These are phyloP conservation scores for Pythium plurisporium DNA, from an alignment of 352 stramenopile species.

Conservation along the genomic window DNA sequence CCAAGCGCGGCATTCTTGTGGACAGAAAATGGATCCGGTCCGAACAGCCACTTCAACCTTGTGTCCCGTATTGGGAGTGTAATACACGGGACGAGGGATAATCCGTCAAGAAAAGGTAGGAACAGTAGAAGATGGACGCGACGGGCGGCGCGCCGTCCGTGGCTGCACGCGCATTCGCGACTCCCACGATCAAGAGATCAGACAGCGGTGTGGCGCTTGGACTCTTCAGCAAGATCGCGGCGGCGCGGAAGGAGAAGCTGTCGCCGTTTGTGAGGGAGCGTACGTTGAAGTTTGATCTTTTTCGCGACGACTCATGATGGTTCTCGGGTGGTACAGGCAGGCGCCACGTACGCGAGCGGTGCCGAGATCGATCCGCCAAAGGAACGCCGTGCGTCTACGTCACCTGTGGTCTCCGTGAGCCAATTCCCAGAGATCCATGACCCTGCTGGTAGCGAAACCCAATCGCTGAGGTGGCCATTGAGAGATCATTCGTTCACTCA, in stretches of 20 bases:
- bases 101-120: too few species aligned
- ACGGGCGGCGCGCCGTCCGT: background rate
- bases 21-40: too few species aligned
- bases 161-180: slow-evolving; percentile 4
- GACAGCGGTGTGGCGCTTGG: slow-evolving; percentile 52
- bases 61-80: background rate
- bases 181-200: background rate
- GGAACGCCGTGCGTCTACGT: background rate
- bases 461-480: too few species aligned
- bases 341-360: background rate
- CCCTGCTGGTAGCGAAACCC: slow-evolving; percentile 6
- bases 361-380: background rate
- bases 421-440: slow-evolving; percentile 60
- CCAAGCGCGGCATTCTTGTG: too few species aligned
- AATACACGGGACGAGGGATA: too few species aligned
- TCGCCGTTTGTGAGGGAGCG: slow-evolving; percentile 31
- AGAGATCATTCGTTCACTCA: background rate
- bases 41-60: background rate
- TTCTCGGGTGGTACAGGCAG: background rate
- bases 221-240: slow-evolving; percentile 74
- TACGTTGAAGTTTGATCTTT: slow-evolving; percentile 3
- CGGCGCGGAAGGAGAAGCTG: slow-evolving; percentile 64
- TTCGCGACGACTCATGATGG: too few species aligned
- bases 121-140: background rate
- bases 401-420: slow-evolving; percentile 1